These are phyloP conservation scores for Toxicodendron radicans DNA, from an alignment of 345 rosid species.

Conservation along the genomic window DNA sequence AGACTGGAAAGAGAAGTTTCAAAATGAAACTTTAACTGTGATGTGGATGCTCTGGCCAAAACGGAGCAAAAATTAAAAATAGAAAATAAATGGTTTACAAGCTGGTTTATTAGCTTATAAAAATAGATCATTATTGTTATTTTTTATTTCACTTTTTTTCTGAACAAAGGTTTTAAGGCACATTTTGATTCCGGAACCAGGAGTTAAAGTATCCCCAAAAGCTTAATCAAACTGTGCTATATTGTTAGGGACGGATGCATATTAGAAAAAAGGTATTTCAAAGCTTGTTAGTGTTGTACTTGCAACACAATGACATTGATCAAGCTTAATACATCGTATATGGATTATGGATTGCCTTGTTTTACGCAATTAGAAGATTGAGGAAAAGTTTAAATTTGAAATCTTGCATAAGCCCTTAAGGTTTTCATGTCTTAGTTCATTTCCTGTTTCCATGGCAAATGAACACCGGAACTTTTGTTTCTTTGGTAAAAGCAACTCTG, in stretches of 20 bases:
- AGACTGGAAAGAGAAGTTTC: not conserved
- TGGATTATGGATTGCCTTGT: not conserved
- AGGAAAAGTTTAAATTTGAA: not conserved
- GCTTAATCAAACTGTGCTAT: not conserved
- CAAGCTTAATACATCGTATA: not conserved
- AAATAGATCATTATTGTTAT: not conserved
- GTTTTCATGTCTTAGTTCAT: not conserved
- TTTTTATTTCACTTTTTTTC: not conserved
- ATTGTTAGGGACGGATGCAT: not conserved
- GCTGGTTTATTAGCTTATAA: conserved; percentile 1
- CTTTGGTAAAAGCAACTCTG: not conserved
- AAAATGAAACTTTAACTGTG: not conserved
- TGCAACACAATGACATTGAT: not conserved
- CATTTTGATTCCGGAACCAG: not conserved
- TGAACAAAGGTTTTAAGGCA: not conserved
- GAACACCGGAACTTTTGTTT: not conserved
- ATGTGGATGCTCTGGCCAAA: not conserved
- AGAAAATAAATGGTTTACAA: not conserved
- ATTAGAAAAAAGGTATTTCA: not conserved
- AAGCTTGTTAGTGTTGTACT: not conserved
- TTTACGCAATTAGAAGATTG: not conserved
- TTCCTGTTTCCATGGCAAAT: not conserved
- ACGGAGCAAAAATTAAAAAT: not conserved
- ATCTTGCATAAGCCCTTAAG: not conserved
- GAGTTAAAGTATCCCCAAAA: not conserved